phyloP scores from a whole-genome alignment of 1,139 yeast genomes.

The Yamadazyma blattariae region DNA sequence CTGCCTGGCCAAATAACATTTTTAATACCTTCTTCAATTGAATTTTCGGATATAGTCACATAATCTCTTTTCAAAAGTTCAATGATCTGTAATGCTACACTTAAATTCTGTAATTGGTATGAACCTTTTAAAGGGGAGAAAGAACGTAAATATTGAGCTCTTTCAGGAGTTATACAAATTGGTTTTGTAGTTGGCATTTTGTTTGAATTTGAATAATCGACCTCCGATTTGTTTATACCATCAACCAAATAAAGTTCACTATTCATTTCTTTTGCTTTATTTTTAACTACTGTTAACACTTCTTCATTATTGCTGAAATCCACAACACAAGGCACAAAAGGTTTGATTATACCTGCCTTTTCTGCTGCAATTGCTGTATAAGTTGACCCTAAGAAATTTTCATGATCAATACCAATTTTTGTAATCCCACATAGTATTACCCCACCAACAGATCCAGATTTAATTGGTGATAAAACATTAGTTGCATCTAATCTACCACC shows the following conservation, averaged over 20 bases:
- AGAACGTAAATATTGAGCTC: constrained; percentile 15
- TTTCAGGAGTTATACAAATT: constrained; percentile 5
- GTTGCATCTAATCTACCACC: constrained; percentile 92
- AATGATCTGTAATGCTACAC: constrained; percentile 63
- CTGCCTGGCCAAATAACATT: constrained; percentile 62
- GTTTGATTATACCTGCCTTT: constrained; percentile 82
- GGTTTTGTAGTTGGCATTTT: constrained; percentile 6
- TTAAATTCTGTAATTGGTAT: constrained; percentile 69
- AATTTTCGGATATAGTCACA: constrained; percentile 23
- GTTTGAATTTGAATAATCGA: too few relatives aligned
- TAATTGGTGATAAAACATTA: constrained; percentile 48
- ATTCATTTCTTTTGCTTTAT: constrained; percentile 16
- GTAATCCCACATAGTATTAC: constrained; percentile 73
- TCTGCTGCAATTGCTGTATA: constrained; percentile 63
- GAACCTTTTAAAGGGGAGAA: constrained; percentile 63
- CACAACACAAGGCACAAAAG: constrained; percentile 58
- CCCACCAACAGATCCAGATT: constrained; percentile 21
- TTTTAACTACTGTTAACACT: constrained; percentile 45
- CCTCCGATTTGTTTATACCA: constrained; percentile 6
- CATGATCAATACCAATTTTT: constrained; percentile 85
- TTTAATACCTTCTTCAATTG: constrained; percentile 50
- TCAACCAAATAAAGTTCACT: constrained; percentile 20
- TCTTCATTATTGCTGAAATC: constrained; percentile 62
- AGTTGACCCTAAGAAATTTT: constrained; percentile 65
- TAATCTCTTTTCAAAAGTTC: constrained; percentile 27